These are phyloP conservation scores for Ambrosia hybrid DNA, from an alignment of 140 eudicot genomes.

Conservation along the genomic window DNA sequence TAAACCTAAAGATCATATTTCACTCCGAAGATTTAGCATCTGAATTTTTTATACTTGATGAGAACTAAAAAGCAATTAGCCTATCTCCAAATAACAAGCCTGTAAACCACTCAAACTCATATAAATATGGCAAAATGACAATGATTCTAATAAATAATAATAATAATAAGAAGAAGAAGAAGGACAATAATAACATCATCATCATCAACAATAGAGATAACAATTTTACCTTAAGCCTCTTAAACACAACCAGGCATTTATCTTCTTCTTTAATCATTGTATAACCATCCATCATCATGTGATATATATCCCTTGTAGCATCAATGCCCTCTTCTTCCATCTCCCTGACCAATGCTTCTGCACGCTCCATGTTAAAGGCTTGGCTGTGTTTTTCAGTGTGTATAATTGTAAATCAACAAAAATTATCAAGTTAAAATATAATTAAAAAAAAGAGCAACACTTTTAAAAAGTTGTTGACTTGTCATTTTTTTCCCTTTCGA, in stretches of 20 bases:
- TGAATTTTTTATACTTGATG: too few relatives aligned
- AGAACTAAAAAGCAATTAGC: too few relatives aligned
- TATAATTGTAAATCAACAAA: constrained; percentile 15
- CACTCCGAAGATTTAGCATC: background rate
- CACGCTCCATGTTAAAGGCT: constrained; percentile 69
- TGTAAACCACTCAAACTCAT: background rate
- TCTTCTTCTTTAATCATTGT: constrained; percentile 79
- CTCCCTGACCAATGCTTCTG: constrained; percentile 91
- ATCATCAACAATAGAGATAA: background rate
- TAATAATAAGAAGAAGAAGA: too few relatives aligned
- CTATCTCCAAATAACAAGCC: background rate
- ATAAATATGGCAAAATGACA: background rate
- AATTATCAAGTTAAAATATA: background rate
- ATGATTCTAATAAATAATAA: background rate
- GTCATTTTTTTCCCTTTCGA: constrained; percentile 8
- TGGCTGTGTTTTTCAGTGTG: constrained; percentile 46
- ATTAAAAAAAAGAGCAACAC: background rate
- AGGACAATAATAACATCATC: background rate
- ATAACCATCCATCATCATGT: constrained; percentile 98
- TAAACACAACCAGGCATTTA: constrained; percentile 76
- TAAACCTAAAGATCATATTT: background rate
- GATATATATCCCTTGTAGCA: constrained; percentile 85
- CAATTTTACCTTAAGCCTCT: constrained; percentile 70
- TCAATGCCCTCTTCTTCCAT: constrained; percentile 99
- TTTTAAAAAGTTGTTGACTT: constrained; percentile 4